These are phyloP conservation scores for Letharia lupina DNA, from an alignment of 495 filamentous ascomycete species.

Conservation along the genomic window DNA sequence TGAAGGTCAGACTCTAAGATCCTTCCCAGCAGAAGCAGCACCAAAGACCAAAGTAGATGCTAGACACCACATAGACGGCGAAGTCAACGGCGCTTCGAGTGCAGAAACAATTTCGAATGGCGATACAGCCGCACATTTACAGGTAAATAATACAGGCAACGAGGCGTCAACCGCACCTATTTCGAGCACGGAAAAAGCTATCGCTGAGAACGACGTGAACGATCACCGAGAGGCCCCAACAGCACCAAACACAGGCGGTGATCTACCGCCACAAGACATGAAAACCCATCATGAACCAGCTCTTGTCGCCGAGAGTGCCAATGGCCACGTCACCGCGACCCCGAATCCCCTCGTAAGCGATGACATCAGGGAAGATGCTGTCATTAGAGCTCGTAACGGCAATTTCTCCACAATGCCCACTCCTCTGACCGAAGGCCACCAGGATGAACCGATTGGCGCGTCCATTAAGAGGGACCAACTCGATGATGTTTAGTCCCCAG, in stretches of 20 bases:
- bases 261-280: too few species aligned
- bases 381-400: too few species aligned
- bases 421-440: neutral
- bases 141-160: neutral
- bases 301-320: neutral
- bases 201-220: neutral
- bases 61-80: neutral
- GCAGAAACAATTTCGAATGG: neutral
- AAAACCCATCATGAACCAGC: neutral
- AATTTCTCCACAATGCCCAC: too few species aligned
- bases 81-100: neutral
- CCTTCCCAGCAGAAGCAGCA: neutral
- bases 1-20: neutral
- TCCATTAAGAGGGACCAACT: neutral
- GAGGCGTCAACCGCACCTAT: neutral
- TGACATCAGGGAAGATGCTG: too few species aligned
- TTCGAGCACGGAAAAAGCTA: neutral
- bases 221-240: neutral
- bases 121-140: neutral
- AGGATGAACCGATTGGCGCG: too few species aligned
- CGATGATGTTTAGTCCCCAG: slow-evolving; percentile 13
- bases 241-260: neutral
- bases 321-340: neutral
- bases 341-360: too few species aligned
- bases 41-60: too few species aligned